Base-by-base conservation (phyloP, 2,329 filamentous ascomycete genomes). In the Coniochaeta sp. region DNA sequence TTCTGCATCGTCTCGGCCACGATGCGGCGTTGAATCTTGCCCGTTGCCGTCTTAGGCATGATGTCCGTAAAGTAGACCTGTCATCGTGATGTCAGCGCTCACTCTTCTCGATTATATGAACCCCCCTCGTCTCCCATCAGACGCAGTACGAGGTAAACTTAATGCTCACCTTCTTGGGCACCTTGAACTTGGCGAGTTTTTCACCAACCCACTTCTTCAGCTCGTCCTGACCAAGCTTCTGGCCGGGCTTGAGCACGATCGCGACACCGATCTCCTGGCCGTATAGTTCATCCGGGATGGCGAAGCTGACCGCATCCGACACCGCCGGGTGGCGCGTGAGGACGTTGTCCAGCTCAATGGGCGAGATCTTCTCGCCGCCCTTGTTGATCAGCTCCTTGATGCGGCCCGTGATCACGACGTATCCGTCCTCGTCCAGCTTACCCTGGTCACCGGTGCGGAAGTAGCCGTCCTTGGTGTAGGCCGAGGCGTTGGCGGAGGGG, bases 311-410 rank as follows among this genome's bases (percentile, higher is more conserved):
- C 4, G 87, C 89, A 69, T 95, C 89, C 2, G 79, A 77, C 1
- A 94, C 79, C 31, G 82, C 79, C 9, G 86, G 81, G 64, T 92
- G 82, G 52, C 86, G 78, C n/a, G 85, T 77, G 26, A 95, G 73
- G 12, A 87, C 82, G 59, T 95, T 95, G 73, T 95, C 89, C 31
- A 95, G 76, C 71, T 95, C 89, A 51, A 94, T 91, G 1, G 90
- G 89, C 58, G 83, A 88, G 65, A 95, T 94, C 74, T 94, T 94
- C 73, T 95, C 89, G 54, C 89, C 89, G 51, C 87, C 89, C 70
- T 92, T 91, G 71, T 91, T 91, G 75, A 95, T 95, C 50, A 95
- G 76, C 70, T 95, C 90, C 76, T 95, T 95, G 71, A 95, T 95
- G 50, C 90, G 79, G n/a, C 90, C 90, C 0, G 90, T 95, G 68